A percentile compares a stretch with the other conserved stretches of the same genome.
These are phyloP conservation scores for Prorocentrum cordatum DNA, from an alignment of 169 alveolate species.

Conservation along the genomic window DNA sequence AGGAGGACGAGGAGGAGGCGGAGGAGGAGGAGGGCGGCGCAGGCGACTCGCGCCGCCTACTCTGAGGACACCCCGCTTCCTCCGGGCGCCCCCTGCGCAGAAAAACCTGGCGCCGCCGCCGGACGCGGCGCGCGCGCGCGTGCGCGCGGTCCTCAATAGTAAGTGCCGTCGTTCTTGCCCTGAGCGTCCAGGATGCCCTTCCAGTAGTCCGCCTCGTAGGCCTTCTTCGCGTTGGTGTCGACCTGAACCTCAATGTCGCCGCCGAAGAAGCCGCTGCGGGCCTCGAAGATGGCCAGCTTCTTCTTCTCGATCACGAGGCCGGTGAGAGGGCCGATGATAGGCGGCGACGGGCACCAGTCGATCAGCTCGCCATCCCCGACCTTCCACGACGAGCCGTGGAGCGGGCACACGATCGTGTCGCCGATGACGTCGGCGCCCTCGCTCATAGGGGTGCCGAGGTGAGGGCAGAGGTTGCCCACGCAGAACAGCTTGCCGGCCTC, in stretches of 20 bases:
- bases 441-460: slow-evolving; percentile 65
- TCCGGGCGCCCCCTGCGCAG: too few species aligned
- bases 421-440: slow-evolving; percentile 67
- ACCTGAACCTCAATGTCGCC: slow-evolving; percentile 62
- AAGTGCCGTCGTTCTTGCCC: slow-evolving; percentile 65
- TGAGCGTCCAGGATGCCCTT: slow-evolving; percentile 66
- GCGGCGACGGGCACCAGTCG: slow-evolving; percentile 66
- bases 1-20: too few species aligned
- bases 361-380: slow-evolving; percentile 34
- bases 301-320: slow-evolving; percentile 44
- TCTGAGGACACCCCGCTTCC: too few species aligned
- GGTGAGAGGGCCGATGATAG: slow-evolving; percentile 60
- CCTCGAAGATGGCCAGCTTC: slow-evolving; percentile 37
- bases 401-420: slow-evolving; percentile 51
- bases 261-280: slow-evolving; percentile 24
- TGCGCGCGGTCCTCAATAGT: slow-evolving; percentile 52
- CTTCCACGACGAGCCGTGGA: slow-evolving; percentile 55
- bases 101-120: too few species aligned
- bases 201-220: slow-evolving; percentile 61
- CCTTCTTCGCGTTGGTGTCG: slow-evolving; percentile 52
- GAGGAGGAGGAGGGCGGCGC: too few species aligned
- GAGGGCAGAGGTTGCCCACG: slow-evolving; percentile 67
- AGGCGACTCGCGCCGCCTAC: too few species aligned
- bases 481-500: slow-evolving; percentile 56
- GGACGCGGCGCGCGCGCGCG: too few species aligned